A percentile compares a stretch with the other conserved stretches of the same genome.
These are phyloP conservation scores for Ophiosphaerella herpotricha DNA, from an alignment of 2,329 filamentous ascomycete species.

Conservation along the genomic window DNA sequence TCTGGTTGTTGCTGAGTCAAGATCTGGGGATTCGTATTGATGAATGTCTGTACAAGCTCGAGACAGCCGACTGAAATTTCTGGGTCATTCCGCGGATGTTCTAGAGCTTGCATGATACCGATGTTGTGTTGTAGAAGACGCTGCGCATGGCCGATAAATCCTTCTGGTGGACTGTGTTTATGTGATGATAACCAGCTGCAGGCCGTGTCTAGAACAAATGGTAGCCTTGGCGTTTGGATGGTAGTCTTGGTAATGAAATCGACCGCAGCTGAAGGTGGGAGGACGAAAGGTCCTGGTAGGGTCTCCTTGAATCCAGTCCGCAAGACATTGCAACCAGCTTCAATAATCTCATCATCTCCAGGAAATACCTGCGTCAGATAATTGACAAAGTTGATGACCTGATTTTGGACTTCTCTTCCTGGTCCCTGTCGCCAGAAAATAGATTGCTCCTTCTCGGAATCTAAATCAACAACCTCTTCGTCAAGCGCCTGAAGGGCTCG, in stretches of 20 bases:
- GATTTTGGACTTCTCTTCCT: constrained; percentile 57
- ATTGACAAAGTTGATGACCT: constrained; percentile 58
- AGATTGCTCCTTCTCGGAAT: constrained; percentile 51
- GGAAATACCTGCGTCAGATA: constrained; percentile 60
- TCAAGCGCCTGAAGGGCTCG: constrained; percentile 72
- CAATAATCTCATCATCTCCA: constrained; percentile 68
- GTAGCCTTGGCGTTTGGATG: constrained; percentile 67
- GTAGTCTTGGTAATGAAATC: constrained; percentile 66
- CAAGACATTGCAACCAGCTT: constrained; percentile 72
- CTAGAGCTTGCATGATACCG: constrained; percentile 65
- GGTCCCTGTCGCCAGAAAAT: constrained; percentile 56
- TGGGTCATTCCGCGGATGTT: constrained; percentile 66
- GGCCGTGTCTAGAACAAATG: constrained; percentile 71
- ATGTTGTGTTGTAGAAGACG: constrained; percentile 63
- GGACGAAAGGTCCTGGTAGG: constrained; percentile 76
- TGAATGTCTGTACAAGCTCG: constrained; percentile 69
- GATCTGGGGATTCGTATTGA: constrained; percentile 64
- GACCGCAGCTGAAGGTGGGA: constrained; percentile 68
- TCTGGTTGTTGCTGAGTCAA: constrained; percentile 64
- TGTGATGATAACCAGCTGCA: constrained; percentile 62
- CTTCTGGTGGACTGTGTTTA: constrained; percentile 53
- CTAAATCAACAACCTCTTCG: constrained; percentile 71
- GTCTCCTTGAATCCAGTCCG: constrained; percentile 76
- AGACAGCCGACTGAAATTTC: constrained; percentile 76
- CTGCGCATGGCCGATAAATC: constrained; percentile 33